Percentiles rank a stretch among this genome's conserved stretches.
Evolutionary conservation across 2,329 filamentous ascomycete genomes (phyloP).

Genomic region (Cordyceps tenuipes): DNA sequence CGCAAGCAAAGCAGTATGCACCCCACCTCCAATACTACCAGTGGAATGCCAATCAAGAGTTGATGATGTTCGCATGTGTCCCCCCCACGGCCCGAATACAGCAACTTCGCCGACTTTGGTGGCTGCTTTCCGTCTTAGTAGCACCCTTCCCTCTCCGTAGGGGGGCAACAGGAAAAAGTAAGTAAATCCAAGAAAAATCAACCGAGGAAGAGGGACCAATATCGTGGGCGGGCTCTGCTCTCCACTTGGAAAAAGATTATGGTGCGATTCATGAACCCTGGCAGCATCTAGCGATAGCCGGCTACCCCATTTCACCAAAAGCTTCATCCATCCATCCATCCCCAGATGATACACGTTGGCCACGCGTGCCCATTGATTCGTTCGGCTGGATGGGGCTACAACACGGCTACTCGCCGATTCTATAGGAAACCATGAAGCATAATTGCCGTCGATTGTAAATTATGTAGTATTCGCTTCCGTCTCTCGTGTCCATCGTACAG

Average conservation of each 20-base stretch:
- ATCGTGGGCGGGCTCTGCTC: no score
- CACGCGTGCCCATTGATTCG: background rate
- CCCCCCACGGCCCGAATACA: background rate
- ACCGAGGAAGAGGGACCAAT: no score
- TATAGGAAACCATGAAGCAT: background rate
- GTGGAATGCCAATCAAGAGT: no score
- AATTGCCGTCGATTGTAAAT: background rate
- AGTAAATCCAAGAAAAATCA: no score
- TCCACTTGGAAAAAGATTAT: no score
- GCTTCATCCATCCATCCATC: background rate
- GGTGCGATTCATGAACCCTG: no score
- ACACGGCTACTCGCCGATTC: background rate
- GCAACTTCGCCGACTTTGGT: background rate
- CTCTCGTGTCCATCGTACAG: background rate
- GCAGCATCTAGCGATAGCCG: background rate
- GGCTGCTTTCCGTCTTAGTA: background rate
- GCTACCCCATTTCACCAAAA: background rate
- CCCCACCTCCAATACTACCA: no score
- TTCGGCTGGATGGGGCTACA: background rate
- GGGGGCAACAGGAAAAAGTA: no score
- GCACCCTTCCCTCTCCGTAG: background rate
- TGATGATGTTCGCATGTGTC: no score
- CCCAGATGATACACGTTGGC: background rate
- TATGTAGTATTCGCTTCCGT: background rate
- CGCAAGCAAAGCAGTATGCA: no score